Conservation (phyloP, 129 eudicot species). For the Pseudognaphalium luteoalbum region DNA sequence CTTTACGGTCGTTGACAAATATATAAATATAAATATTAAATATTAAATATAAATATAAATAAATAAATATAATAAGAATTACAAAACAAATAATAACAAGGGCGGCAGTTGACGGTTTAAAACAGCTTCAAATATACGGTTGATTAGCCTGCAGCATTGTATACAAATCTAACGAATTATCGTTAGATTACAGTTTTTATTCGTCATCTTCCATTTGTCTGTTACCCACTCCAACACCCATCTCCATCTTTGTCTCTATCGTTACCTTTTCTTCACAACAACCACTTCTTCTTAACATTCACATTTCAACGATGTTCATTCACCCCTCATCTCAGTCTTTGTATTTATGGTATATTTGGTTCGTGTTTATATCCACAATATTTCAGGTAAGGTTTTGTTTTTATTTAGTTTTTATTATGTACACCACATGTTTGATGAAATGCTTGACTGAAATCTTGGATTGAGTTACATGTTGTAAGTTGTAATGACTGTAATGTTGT, state of each 20-base stretch:
- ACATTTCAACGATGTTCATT: background rate
- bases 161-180: too few relatives aligned
- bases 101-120: background rate
- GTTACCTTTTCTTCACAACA: background rate
- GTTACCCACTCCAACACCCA: background rate
- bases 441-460: background rate
- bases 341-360: background rate
- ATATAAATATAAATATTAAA: too few relatives aligned
- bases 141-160: background rate
- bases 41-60: too few relatives aligned
- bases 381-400: background rate
- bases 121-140: background rate
- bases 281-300: background rate
- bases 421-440: background rate
- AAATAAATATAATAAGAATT: too few relatives aligned
- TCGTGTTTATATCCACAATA: background rate
- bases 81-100: background rate
- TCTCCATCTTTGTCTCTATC: background rate
- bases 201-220: background rate
- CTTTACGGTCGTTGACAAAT: too few relatives aligned
- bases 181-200: background rate
- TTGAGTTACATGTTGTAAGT: background rate
- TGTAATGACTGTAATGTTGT: background rate
- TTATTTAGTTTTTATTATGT: background rate
- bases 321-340: background rate